Evolutionary conservation across 345 rosid genomes (phyloP).

Genomic region (Aquilaria yunnanensis): DNA sequence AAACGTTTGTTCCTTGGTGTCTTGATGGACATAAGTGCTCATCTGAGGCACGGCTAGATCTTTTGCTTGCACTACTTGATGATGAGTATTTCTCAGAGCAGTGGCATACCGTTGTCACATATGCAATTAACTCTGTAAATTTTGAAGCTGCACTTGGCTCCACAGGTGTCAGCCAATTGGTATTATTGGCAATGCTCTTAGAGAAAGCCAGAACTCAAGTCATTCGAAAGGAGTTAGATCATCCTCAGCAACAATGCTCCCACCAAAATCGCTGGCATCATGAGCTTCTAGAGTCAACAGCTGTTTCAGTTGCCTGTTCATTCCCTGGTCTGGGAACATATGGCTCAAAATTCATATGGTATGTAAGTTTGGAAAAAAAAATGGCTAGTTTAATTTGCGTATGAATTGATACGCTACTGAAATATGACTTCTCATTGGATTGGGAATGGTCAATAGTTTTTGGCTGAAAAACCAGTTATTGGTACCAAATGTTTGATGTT

Average conservation of each 20-base stretch:
- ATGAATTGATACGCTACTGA: no score
- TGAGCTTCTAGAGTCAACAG: conserved; percentile 70
- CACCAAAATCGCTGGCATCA: conserved; percentile 67
- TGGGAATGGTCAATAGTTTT: no score
- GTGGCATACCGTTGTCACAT: conserved; percentile 59
- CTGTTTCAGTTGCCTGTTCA: conserved; percentile 45
- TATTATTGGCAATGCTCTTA: conserved; percentile 52
- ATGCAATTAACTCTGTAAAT: conserved; percentile 34
- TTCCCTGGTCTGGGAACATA: conserved; percentile 31
- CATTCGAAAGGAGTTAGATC: conserved; percentile 31
- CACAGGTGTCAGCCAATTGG: conserved; percentile 27
- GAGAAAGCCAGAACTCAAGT: conserved; percentile 64
- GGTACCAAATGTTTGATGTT: no score
- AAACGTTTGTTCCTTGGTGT: conserved; percentile 87
- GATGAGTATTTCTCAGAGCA: conserved; percentile 75
- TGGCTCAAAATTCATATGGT: conserved; percentile 62
- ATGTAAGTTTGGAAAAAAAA: conserved; percentile 16
- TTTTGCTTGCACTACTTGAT: conserved; percentile 67
- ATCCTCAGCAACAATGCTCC: conserved; percentile 32
- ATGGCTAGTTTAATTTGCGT: no score
- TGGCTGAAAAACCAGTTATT: no score
- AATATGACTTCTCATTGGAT: no score
- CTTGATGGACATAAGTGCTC: conserved; percentile 41
- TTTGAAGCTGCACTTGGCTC: conserved; percentile 25
- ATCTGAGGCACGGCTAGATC: conserved; percentile 53